Base-by-base conservation (phyloP, 768 basidiomycete species). In the Rhodocollybia butyracea region DNA sequence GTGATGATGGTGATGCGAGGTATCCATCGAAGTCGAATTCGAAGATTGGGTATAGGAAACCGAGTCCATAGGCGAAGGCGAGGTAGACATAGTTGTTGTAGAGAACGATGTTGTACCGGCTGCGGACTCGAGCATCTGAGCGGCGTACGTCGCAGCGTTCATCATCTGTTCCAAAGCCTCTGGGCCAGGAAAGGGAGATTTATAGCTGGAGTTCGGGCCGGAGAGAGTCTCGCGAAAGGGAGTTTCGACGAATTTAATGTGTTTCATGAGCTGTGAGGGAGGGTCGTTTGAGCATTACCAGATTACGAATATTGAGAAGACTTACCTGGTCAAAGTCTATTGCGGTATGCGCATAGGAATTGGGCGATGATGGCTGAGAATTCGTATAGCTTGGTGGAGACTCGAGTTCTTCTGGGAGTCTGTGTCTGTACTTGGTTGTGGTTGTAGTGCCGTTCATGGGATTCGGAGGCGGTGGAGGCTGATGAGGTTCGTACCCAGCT, bases 41-140 rank as follows among this genome's bases (percentile, higher is more conserved):
- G n/a, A n/a, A 27, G 13, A 13, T 8, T 45, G 43, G 15, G 26
- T 24, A n/a, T 45, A 45, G 26, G 15, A 17, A 13, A 17, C 46
- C 31, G 46, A 38, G 4, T 5, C 39, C 15, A 17, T 40, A 13
- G 34, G 12, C 12, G 34, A 2, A 34, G 32, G 31, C 34, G 48
- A 26, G 21, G 22, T 17, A 22, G 48, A 24, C 4, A 19, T 34
- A 8, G 32, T 12, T 12, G 34, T 5, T 29, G 58, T 38, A 5
- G n/a, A n/a, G n/a, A n/a, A n/a, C n/a, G n/a, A n/a, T n/a, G n/a
- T n/a, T n/a, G 61, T 36, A 34, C 43, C 43, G 10, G 58, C 46
- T 1, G 70, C 69, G n/a, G 77, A 68, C 41, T 80, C 77, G n/a
- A 85, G 63, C 68, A 79, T 69, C 59, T 75, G 74, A 59, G 70